Evolutionary conservation across 805 yeast species (phyloP), one percentile per base, ranked within the genome.

Genomic region (Yamadazyma sp.): DNA sequence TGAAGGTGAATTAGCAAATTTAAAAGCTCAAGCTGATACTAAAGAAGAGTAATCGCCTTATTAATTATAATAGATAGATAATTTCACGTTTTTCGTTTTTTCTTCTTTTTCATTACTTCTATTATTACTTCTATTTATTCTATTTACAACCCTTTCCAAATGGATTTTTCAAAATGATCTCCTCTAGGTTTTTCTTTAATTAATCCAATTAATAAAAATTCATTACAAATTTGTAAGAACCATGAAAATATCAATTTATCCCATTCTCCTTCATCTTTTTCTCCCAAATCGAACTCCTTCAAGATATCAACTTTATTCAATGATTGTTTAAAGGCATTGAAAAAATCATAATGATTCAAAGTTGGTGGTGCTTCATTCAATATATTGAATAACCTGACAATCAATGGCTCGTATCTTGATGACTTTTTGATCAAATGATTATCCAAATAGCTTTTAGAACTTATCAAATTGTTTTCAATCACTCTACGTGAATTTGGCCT

Each of bases 331-430:
- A 83, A 83, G 0, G 85, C 80, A 16, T 62, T 54, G 49, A 69
- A 84, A 45, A 78, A 79, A 46, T 84, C 94, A 57, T 68, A 80
- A 35, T 82, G 69, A 50, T 84, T 84, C 42, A 84, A 70, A 20
- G 70, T 61, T 3, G 79, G 67, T 16, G 85, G 83, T 0, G 96
- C 89, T 47, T 88, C 96, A 40, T 93, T 75, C 53, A 81, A 82
- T 11, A 86, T 65, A 31, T 76, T 73, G 58, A 76, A 88, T 35
- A 88, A 53, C 31, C 73, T 75, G 20, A 75, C 62, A 5, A 79
- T 49, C 3, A 76, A 60, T 1, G 88, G 88, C 22, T 38, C 36
- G 5, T 31, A 10, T 16, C 13, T 27, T 5, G 28, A 21, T 16
- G 19, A 26, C 22, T 22, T 14, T 8, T 23, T 22, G 6, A 30